Percentiles rank a stretch among this genome's conserved stretches.
These are phyloP conservation scores for Cryphonectria naterciae DNA, from an alignment of 2,329 filamentous ascomycete species.

Conservation along the genomic window DNA sequence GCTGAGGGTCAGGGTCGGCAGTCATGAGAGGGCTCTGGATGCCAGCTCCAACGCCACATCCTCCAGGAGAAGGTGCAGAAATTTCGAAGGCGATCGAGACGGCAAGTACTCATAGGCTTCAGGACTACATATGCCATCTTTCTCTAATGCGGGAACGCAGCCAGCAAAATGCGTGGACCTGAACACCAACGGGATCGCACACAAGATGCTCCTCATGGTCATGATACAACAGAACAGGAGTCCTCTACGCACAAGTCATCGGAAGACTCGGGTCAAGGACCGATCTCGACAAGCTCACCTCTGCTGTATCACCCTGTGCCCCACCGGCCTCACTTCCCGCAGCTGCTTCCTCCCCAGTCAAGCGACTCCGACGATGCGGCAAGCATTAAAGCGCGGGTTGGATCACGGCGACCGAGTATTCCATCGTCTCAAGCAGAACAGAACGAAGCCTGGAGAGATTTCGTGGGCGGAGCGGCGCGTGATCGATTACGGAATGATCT, in stretches of 20 bases:
- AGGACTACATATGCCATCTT: background rate
- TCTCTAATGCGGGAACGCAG: background rate
- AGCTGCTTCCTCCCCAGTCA: conserved; percentile 11
- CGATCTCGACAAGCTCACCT: conserved; percentile 18
- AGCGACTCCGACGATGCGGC: conserved; percentile 31
- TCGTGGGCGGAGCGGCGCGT: conserved; percentile 28
- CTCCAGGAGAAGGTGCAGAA: conserved; percentile 11
- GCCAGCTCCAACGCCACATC: conserved; percentile 29
- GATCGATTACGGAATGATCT: conserved; percentile 16
- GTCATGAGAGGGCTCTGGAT: conserved; percentile 37
- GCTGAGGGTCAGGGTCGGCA: conserved; percentile 42
- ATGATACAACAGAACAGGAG: background rate
- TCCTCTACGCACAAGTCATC: background rate
- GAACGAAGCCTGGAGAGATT: conserved; percentile 35
- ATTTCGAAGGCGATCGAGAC: background rate
- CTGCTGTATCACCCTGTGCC: conserved; percentile 32
- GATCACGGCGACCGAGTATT: conserved; percentile 26
- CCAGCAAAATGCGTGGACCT: background rate
- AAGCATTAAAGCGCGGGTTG: conserved; percentile 35
- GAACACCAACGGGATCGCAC: background rate
- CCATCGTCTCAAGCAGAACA: conserved; percentile 32
- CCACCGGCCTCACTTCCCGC: conserved; percentile 23
- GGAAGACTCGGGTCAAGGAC: conserved; percentile 7
- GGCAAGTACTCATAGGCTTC: conserved; percentile 9
- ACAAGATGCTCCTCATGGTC: background rate